phyloP scores from a whole-genome alignment of 495 filamentous ascomycete species.

The Poronia punctata region DNA sequence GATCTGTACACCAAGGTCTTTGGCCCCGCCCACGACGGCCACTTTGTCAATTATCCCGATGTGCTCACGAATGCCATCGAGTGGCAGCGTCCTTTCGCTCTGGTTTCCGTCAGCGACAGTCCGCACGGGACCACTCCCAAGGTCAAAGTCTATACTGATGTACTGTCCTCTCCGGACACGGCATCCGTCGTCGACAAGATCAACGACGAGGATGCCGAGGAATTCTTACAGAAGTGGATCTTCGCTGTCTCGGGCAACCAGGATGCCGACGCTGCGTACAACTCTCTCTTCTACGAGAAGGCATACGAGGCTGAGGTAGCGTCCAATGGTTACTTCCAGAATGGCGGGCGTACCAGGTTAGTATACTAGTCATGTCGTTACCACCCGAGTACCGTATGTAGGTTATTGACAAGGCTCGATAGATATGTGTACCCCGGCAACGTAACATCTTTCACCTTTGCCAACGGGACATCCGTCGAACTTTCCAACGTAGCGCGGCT shows the following conservation, averaged over 20 bases:
- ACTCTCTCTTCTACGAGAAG: constrained; percentile 37
- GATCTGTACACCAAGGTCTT: constrained; percentile 32
- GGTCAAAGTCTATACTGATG: constrained; percentile 32
- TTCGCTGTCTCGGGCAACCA: constrained; percentile 26
- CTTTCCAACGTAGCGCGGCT: constrained; percentile 33
- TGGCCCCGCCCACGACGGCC: constrained; percentile 38
- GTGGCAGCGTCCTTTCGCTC: constrained; percentile 24
- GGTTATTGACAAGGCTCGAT: neutral
- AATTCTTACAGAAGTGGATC: constrained; percentile 25
- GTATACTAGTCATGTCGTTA: neutral
- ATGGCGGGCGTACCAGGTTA: constrained; percentile 25
- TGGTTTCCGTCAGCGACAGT: constrained; percentile 36
- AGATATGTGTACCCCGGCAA: constrained; percentile 35
- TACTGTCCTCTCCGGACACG: constrained; percentile 14
- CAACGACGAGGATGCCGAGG: constrained; percentile 31
- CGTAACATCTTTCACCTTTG: constrained; percentile 34
- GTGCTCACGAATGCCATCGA: constrained; percentile 30
- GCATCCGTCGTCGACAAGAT: constrained; percentile 28
- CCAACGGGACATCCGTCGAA: constrained; percentile 31
- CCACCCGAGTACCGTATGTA: constrained; percentile 1
- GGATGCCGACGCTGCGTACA: constrained; percentile 44
- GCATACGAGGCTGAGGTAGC: constrained; percentile 18
- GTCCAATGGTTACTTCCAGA: constrained; percentile 21
- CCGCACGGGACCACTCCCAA: constrained; percentile 25
- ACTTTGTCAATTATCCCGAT: constrained; percentile 38